Base-by-base conservation (phyloP, 768 basidiomycete species). In the Tulasnella sp. region DNA sequence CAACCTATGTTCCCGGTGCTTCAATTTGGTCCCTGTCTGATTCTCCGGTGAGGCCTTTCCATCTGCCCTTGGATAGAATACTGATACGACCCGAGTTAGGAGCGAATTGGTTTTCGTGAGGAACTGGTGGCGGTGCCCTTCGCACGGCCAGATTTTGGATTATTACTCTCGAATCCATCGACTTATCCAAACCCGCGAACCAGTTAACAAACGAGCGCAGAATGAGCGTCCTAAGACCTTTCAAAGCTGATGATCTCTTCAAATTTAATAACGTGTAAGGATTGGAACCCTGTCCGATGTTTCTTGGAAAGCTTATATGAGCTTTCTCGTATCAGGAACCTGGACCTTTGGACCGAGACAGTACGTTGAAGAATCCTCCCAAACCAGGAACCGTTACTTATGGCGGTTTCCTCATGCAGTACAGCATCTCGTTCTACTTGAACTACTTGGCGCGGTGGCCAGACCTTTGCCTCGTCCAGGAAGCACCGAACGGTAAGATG, bases 301-400 rank as follows among this genome's bases (percentile, higher is more conserved):
- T 22, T 37, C 36, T 15, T 14, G 17, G 8, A 19, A 31, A 37
- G 37, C 67, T 58, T 36, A 29, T 34, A 69, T 9, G 52, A 22
- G 64, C 12, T 12, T 67, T 67, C n/a, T n/a, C 15, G n/a, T 31
- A 72, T 72, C 83, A 95, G 94, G 78, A 99, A 99, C 83, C 84
- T 97, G 81, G 97, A 99, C 83, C 86, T 96, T 67, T 98, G 94
- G 94, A 98, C 97, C 67, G 97, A 99, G 84, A 99, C 97, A 29
- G 96, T 95, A 80, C 81, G 90, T 84, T 15, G 8, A 29, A 36
- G 69, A 54, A n/a, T 42, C 14, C 42, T 76, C 64, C 34, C 8
- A n/a, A 58, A 40, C 36, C 39, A 17, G 39, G 2, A 52, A 15
- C 19, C 52, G 22, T 19, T 70, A 42, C 14, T 15, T 39, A 40